Percentiles rank a stretch among this genome's conserved stretches.
phyloP scores from a whole-genome alignment of 2,329 filamentous ascomycete species.

The Neofusicoccum sp. region DNA sequence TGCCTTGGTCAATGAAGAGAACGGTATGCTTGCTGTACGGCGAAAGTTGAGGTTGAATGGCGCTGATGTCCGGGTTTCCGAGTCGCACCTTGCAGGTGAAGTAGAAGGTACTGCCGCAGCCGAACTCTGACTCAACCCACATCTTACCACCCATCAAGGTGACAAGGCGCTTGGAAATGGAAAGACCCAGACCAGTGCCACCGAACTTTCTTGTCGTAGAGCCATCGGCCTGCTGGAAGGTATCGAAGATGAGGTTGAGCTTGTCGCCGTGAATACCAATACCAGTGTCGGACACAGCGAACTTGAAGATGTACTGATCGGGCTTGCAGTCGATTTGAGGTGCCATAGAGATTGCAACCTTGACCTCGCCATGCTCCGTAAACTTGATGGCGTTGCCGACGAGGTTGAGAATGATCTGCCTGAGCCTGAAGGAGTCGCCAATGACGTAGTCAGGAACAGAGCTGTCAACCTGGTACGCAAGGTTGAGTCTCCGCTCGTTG shows the following conservation, averaged over 20 bases:
- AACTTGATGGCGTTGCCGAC: conserved; percentile 99
- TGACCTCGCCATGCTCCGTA: conserved; percentile 94
- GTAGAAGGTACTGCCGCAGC: conserved; percentile 90
- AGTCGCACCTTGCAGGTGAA: conserved; percentile 92
- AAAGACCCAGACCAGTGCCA: conserved; percentile 88
- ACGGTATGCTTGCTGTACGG: conserved; percentile 94
- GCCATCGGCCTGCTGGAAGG: conserved; percentile 96
- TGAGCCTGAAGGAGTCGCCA: conserved; percentile 92
- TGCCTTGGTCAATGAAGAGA: conserved; percentile 89
- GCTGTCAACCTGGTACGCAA: conserved; percentile 91
- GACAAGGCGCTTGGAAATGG: conserved; percentile 92
- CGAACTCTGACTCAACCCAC: conserved; percentile 92
- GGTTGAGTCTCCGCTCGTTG: conserved; percentile 90
- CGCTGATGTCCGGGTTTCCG: conserved; percentile 74
- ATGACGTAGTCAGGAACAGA: conserved; percentile 94
- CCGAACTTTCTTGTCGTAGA: conserved; percentile 96
- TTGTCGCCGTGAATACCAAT: conserved; percentile 97
- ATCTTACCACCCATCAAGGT: conserved; percentile 96
- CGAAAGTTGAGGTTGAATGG: conserved; percentile 79
- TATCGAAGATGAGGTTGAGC: conserved; percentile 96
- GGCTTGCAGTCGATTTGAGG: conserved; percentile 65
- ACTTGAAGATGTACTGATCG: conserved; percentile 91
- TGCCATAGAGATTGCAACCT: conserved; percentile 81
- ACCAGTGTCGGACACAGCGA: conserved; percentile 92
- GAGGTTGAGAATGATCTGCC: conserved; percentile 95